Evolutionary conservation across 148 eudicot genomes (phyloP), one percentile per base, ranked within the genome.

Genomic region (Mesembryanthemum crystallinum): DNA sequence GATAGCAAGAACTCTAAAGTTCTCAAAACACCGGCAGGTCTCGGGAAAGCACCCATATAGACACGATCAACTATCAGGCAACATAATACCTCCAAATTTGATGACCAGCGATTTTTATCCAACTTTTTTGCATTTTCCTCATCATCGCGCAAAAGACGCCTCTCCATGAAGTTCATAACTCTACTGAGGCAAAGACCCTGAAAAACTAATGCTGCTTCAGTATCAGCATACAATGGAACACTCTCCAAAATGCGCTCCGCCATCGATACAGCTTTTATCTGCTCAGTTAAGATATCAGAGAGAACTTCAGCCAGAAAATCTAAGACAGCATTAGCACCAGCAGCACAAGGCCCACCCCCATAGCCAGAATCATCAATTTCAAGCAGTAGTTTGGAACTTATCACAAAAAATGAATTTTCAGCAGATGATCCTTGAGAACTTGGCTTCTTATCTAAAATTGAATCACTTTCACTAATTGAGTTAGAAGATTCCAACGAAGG

Each of bases 1-100:
- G 99, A 92, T 64, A 92, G 74, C 81, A 96, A 86, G 82, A 96
- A 96, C 78, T 96, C 99, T 79, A 96, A 86, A 42, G 94, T 87
- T 80, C 88, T 85, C 78, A 92, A 73, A 79, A 96, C 93, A 66
- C 84, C 88, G 71, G 81, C 83, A 61, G 99, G 97, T 83, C 85
- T 95, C 24, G 99, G 99, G 79, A 96, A 96, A 75, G 92, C 94
- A 74, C 97, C 99, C 99, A 96, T 91, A 73, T 96, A 96, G 11
- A 84, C 97, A 61, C 99, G 98, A 82, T 96, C 99, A 69, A 92
- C 98, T 61, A 96, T 87, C 86, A 96, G 73, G 87, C 92, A 83
- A 66, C 97, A 92, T 49, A 96, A 77, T 59, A 89, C 88, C 82
- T 92, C 99, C 70, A 96, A 78, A 84, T 96, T 96, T 42, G 86